Evolutionary conservation across 495 filamentous ascomycete species (phyloP), one percentile per base, ranked within the genome.

Genomic region (Penicillium ucsense): DNA sequence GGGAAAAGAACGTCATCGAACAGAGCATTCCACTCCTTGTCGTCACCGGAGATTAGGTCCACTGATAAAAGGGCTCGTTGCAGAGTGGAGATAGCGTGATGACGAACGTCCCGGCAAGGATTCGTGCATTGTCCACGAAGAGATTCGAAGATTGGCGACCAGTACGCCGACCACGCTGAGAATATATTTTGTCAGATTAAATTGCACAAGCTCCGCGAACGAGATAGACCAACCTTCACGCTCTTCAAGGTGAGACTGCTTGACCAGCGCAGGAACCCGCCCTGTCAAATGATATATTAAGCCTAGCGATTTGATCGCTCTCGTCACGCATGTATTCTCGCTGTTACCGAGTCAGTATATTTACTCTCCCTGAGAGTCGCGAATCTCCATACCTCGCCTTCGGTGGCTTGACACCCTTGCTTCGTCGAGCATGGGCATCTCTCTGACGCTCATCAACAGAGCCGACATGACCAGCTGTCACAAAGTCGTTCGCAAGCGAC

Each of bases 1-100:
- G 94, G 92, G 66, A 97, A 96, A 28, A 99, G 76, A 11, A 97
- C 90, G 55, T 95, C 86, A 48, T 83, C 82, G 60, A 99, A 99
- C 31, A 99, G 94, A 31, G 87, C 84, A 0, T 84, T 88, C 92
- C 92, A 98, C 67, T 96, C 88, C 45, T 86, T 78, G 52, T 91
- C 83, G 43, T 91, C 83, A 4, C 56, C 60, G 7, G 88, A 85
- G 3, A 81, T 84, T 32, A 96, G 70, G 47, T 92, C 82, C 8
- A 79, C 76, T 6, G 88, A 94, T 4, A 96, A 75, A 3, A 99
- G 81, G 20, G 88, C 81, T 38, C 88, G 79, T 58, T 97, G 91
- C 6, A 99, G 74, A 3, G 79, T 88, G n/a, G 83, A 80, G 51
- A 97, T 83, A 7, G 92, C 85, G 59, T 92, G 80, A 52, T 90